These are phyloP conservation scores for Effrenium voratum DNA, from an alignment of 73 alveolate genomes.

Conservation along the genomic window DNA sequence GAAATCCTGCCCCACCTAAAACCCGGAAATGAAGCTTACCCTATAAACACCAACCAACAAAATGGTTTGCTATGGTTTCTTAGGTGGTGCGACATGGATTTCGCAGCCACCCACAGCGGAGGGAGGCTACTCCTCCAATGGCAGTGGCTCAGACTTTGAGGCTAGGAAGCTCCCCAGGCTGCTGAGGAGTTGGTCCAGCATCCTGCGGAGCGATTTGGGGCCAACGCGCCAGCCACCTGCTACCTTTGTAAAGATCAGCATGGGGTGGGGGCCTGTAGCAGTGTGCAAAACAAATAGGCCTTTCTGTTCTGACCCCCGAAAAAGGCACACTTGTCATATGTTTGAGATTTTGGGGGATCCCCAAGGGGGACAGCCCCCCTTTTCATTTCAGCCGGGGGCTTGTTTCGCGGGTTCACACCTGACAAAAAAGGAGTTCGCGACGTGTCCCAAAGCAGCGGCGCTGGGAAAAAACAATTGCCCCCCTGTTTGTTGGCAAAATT, in stretches of 20 bases:
- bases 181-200: slow-evolving; percentile 78
- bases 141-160: slow-evolving; percentile 2
- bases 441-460: no score
- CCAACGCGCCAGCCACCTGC: not conserved
- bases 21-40: no score
- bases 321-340: not conserved
- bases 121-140: slow-evolving; percentile 9
- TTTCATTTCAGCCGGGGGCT: not conserved
- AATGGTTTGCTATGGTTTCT: not conserved
- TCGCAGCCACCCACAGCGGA: not conserved
- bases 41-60: not conserved
- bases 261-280: no score
- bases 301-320: no score
- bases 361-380: not conserved
- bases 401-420: no score
- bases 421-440: no score
- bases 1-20: no score
- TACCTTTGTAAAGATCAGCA: not conserved
- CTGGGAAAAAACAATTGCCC: no score
- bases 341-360: not conserved
- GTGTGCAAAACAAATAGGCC: not conserved
- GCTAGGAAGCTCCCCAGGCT: slow-evolving; percentile 44
- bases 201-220: not conserved
- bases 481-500: no score
- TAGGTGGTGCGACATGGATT: not conserved